phyloP scores from a whole-genome alignment of 2,329 filamentous ascomycete species.

The Cadophora gregata region DNA sequence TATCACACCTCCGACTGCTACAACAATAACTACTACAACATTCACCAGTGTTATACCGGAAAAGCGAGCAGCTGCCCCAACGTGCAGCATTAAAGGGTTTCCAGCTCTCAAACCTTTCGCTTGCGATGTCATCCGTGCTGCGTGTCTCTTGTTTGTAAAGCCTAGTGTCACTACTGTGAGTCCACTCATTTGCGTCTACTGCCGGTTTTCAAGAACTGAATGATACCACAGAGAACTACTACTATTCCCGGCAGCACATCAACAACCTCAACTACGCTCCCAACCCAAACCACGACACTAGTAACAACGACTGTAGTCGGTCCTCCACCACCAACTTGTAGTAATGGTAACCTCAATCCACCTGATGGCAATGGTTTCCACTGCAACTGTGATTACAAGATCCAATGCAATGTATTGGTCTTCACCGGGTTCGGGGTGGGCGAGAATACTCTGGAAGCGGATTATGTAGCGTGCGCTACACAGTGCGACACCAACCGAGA shows the following conservation, averaged over 20 bases:
- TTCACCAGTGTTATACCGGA: background rate
- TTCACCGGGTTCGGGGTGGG: background rate
- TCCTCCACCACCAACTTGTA: background rate
- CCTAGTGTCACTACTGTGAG: background rate
- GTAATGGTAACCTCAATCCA: background rate
- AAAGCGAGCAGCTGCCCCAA: background rate
- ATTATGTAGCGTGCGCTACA: background rate
- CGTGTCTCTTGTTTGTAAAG: background rate
- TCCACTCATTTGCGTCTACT: background rate
- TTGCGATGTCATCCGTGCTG: background rate
- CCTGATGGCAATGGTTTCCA: background rate
- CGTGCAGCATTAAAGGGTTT: background rate
- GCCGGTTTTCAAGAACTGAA: background rate
- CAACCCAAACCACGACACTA: background rate
- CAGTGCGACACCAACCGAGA: background rate
- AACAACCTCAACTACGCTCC: background rate
- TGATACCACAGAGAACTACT: background rate
- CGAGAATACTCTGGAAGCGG: too few species aligned
- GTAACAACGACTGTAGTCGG: background rate
- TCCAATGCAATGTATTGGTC: background rate
- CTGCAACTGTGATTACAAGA: background rate
- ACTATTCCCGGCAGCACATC: background rate
- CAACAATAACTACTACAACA: background rate
- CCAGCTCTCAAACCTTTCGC: background rate
- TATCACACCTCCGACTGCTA: background rate